These are phyloP conservation scores for Fusarium proliferatum DNA, from an alignment of 2,329 filamentous ascomycete species.

Conservation along the genomic window DNA sequence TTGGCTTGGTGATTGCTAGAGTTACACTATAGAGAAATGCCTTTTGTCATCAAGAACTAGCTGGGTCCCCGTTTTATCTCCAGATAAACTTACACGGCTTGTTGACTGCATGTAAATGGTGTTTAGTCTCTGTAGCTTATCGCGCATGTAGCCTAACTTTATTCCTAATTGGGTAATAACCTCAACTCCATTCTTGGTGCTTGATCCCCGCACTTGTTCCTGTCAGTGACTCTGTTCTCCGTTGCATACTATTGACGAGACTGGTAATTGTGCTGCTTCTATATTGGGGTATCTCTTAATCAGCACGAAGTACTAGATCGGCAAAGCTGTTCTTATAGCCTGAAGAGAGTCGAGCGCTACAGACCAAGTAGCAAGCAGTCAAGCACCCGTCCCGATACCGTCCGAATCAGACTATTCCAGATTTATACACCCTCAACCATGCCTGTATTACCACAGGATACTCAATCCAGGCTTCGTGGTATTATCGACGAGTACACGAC, in stretches of 20 bases:
- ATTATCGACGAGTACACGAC: not conserved
- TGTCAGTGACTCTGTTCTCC: too few species aligned
- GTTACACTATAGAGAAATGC: not conserved
- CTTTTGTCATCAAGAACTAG: not conserved
- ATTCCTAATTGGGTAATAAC: not conserved
- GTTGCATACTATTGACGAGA: too few species aligned
- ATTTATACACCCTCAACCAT: accelerated
- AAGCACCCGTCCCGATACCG: not conserved
- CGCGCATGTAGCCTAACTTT: accelerated
- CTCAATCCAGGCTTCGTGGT: not conserved
- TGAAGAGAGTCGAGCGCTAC: too few species aligned
- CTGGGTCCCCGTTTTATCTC: not conserved
- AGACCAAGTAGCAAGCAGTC: not conserved
- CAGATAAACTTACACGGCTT: not conserved
- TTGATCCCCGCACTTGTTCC: not conserved
- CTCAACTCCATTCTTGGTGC: not conserved
- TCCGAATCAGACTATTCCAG: not conserved
- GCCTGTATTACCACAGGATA: not conserved
- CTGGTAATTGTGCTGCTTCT: too few species aligned
- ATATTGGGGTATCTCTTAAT: not conserved
- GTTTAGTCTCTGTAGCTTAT: not conserved
- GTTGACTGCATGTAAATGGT: not conserved
- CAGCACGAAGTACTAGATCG: not conserved
- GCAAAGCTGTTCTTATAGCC: not conserved
- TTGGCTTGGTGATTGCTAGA: not conserved